phyloP scores from a whole-genome alignment of 2,329 filamentous ascomycete species.

The Leptosphaerulina australis region DNA sequence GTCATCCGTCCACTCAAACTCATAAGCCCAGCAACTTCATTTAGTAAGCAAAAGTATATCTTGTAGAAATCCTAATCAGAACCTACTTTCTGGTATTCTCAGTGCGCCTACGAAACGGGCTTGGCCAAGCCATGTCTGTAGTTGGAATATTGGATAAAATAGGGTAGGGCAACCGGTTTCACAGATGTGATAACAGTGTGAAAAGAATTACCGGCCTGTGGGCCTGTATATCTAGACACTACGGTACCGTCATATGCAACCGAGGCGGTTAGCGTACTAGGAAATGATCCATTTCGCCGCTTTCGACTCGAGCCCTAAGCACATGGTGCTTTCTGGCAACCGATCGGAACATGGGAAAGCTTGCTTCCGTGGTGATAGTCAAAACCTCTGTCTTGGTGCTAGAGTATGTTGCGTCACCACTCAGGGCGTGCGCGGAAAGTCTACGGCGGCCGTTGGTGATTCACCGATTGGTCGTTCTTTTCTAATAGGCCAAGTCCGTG shows the following conservation, averaged over 20 bases:
- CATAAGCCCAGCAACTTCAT: conserved; percentile 65
- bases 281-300: conserved; percentile 24
- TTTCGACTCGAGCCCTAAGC: conserved; percentile 12
- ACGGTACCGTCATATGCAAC: conserved; percentile 38
- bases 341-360: conserved; percentile 6
- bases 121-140: conserved; percentile 51
- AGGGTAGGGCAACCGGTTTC: neutral
- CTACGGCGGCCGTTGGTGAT: conserved; percentile 5
- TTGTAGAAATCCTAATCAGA: conserved; percentile 20
- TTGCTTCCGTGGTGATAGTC: conserved; percentile 9
- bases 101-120: conserved; percentile 51
- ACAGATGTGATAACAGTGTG: neutral
- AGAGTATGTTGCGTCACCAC: conserved; percentile 18
- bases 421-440: conserved; percentile 3
- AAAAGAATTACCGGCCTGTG: neutral
- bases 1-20: conserved; percentile 70
- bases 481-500: conserved; percentile 8
- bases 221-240: neutral
- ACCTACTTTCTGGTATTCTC: conserved; percentile 53
- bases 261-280: conserved; percentile 31
- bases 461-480: conserved; percentile 13
- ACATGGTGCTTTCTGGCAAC: conserved; percentile 9
- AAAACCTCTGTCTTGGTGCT: conserved; percentile 12
- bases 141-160: neutral
- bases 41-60: conserved; percentile 19